Evolutionary conservation across 768 basidiomycete genomes (phyloP), one percentile per base, ranked within the genome.

Genomic region (Termitomyces sp.): DNA sequence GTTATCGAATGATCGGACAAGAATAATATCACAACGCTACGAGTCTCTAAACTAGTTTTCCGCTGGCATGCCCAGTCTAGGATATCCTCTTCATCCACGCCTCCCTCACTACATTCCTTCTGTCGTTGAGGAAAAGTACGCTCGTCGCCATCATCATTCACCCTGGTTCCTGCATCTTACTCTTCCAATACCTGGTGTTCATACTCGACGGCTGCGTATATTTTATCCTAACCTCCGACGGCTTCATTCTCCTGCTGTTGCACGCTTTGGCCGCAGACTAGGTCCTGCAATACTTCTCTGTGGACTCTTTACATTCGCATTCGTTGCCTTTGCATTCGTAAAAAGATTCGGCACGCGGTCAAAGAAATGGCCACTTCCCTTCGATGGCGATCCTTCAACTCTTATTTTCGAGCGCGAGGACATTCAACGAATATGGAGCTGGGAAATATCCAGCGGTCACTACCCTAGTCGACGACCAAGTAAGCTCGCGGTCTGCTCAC

Each of bases 371-470:
- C 78, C 85, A 12, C 71, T 78, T 35, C 75, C 78, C 16, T 77
- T 83, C 44, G 69, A 73, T 16, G 76, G 76, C 38, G 84, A 87
- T 43, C 76, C 84, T 15, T 75, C 88, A 23, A 91, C 91, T 9
- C 78, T 94, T 27, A 82, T 94, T 33, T 93, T 82, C 64, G 76
- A 77, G 53, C 77, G 86, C 45, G 84, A 89, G 54, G 94, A 98
- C 64, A 67, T 97, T 39, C 90, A 89, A 64, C 79, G 87, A 53
- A 91, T 99, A 69, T 98, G 95, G 95, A 77, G 86, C 56, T 98
- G 94, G 94, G 96, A 99, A 72, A 81, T 98, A 53, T 75, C 84
- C 31, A 91, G 91, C 58, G 97, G 97, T 1, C 94, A 97, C 72
- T 94, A 94, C 75, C 96, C 96, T 9, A 94, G 91, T 70, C 78